Base-by-base conservation (phyloP, 2,329 filamentous ascomycete species). In the Cryphonectria carpinicola region DNA sequence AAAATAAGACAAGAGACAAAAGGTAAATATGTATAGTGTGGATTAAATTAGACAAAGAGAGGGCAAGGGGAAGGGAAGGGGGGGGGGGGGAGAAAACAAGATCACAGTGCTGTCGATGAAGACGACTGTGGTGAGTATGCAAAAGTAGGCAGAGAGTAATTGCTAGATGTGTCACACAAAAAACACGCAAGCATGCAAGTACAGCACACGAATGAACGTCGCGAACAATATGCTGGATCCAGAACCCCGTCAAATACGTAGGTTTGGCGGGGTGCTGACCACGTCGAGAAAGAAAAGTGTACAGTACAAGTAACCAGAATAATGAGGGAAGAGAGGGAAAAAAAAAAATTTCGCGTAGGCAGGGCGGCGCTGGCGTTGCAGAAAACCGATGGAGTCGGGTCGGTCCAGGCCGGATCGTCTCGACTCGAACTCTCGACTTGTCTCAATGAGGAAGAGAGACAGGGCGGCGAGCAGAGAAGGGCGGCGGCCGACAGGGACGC, bases 21-120 rank as follows among this genome's bases (percentile, higher is more conserved):
- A 49, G 17, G 17, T n/a, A 1, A 4, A 49, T 49, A n/a, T n/a
- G 46, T n/a, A 49, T 49, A 7, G 46, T 11, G 46, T 49, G 22
- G 7, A 49, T 49, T 49, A 22, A 49, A 49, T 49, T 49, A 49
- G 19, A 46, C 17, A 3, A 46, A 6, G 14, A 43, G 14, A 43
- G 41, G 14, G 14, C 13, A 43, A 43, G 41, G 43, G 28, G 28
- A 28, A 28, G 28, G 28, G n/a, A n/a, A n/a, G 28, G 28, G 28
- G 32, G 32, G 32, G 32, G 3, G 32, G 32, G 22, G 10, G 25
- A 32, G 25, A 66, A 39, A 64, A 64, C 28, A 52, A 35, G 39
- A 66, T 61, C 54, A 66, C 71, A 72, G 71, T 72, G 49, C 64
- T 64, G 69, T 62, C 71, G 71, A 49, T 72, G 35, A 72, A 71